Base-by-base conservation (phyloP, 2,329 filamentous ascomycete genomes). In the Nemania sp. region DNA sequence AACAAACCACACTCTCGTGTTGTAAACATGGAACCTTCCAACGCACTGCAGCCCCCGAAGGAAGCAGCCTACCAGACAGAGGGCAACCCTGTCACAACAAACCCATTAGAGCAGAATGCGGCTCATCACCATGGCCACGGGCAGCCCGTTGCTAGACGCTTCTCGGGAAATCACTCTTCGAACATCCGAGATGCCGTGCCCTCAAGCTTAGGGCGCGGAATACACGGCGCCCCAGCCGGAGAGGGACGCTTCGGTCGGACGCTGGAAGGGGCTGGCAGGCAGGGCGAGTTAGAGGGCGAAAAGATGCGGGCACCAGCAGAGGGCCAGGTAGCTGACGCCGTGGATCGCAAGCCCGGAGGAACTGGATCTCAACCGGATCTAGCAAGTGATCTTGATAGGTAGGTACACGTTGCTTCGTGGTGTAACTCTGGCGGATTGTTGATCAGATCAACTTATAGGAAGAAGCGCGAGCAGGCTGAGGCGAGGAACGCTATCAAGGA, bases 311-410 rank as follows among this genome's bases (percentile, higher is more conserved):
- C 72, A 0, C 68, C 75, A 0, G 75, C 71, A 13, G 77, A 79
- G 62, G 77, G 77, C 29, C 69, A 72, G 22, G 74, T 78, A 13
- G 74, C 76, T 3, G 62, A 64, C 26, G 75, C 60, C 1, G 77
- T 79, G 5, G 62, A 70, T 24, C 54, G 66, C 1, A 78, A 77
- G 62, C 64, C 75, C 0, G 77, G 77, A 1, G 77, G 76, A 2
- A 67, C 54, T 10, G 75, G 77, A 6, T 54, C 62, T 3, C 69
- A 78, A 69, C 76, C 74, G n/a, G 77, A 79, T 68, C 55, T 79
- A 18, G 74, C 72, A 13, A 69, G 72, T n/a, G 75, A 77, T 54
- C 67, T 79, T 45, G 77, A 78, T 20, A 71, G 77, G 77, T 79
- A 69, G 5, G 77, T 70, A 43, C 38, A 27, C 5, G 43, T 49